These are phyloP conservation scores for Hondaea fermentalgiana DNA, from an alignment of 108 stramenopile genomes.

Conservation along the genomic window DNA sequence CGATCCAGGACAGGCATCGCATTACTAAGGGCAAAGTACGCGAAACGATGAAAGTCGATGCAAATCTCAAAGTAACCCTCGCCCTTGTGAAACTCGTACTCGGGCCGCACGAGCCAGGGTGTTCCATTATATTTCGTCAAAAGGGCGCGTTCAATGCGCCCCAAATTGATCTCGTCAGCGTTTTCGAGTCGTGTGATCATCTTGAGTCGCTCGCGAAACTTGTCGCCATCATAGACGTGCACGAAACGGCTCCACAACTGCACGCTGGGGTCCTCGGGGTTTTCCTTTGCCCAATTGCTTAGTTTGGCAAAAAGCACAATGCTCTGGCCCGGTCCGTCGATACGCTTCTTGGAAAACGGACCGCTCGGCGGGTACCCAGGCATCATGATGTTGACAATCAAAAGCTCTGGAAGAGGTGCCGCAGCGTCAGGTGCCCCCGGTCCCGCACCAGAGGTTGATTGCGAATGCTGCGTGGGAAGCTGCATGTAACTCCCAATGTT, in stretches of 20 bases:
- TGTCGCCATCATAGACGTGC: not conserved
- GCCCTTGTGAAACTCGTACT: slow-evolving; percentile 13
- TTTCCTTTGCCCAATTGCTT: not conserved
- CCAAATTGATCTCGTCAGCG: not conserved
- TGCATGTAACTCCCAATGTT: slow-evolving; percentile 12
- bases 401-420: not conserved
- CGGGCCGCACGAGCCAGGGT: slow-evolving; percentile 3
- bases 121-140: not conserved
- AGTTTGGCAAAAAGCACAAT: not conserved
- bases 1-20: not conserved
- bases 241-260: slow-evolving; percentile 10
- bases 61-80: slow-evolving; percentile 1
- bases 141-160: not conserved
- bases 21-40: not conserved
- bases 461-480: not conserved
- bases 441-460: not conserved
- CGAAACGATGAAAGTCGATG: not conserved
- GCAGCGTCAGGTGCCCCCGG: not conserved
- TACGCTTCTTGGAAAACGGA: slow-evolving; percentile 11
- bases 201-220: slow-evolving; percentile 10
- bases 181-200: slow-evolving; percentile 10
- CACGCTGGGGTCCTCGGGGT: not conserved
- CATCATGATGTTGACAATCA: slow-evolving; percentile 19
- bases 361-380: not conserved
- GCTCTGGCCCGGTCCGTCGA: slow-evolving; percentile 3